Evolutionary conservation across 345 rosid species (phyloP), one percentile per base, ranked within the genome.

Genomic region (Citrus glauca): DNA sequence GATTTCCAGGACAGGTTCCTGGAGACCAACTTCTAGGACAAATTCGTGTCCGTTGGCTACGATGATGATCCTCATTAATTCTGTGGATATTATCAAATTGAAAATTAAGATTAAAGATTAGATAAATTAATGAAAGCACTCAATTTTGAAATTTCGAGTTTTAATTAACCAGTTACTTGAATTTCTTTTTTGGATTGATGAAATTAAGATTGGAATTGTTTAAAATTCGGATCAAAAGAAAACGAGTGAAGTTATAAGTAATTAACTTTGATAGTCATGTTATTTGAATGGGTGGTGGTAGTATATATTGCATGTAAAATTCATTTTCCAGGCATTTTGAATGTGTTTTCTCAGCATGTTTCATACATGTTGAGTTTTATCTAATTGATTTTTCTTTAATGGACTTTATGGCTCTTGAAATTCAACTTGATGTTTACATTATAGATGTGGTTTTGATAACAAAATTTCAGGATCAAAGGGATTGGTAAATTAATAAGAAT

Each of bases 1-100:
- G 87, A 93, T 90, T 33, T 84, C 87, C 53, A 90, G 79, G 33
- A 90, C 90, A 30, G 93, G 79, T 67, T 93, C 98, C 28, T 84
- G 87, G 77, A 28, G 81, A 33, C 87, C 83, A 59, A 94, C 81
- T 74, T 94, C 95, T 25, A 90, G 74, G 76, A 76, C 74, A 56
- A 89, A 79, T 87, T 92, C 91, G 22, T 79, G 86, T 30, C 74
- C 84, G 77, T 83, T 84, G 69, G 88, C 78, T 50, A 82, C 85
- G 13, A 93, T 82, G 27, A 82, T 78, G 22, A 93, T 86, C 74
- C 83, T 89, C 97, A 91, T 91, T 30, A 92, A 45, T 45, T 45
- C 16, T 45, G 50, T 45, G 40, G 17, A 35, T 20, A 60, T 38
- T 40, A 25, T 60, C 56, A 60, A 38, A 60, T 11, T 50, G 32